These are phyloP conservation scores for Periconia sp. DNA, from an alignment of 2,329 filamentous ascomycete species.

Conservation along the genomic window DNA sequence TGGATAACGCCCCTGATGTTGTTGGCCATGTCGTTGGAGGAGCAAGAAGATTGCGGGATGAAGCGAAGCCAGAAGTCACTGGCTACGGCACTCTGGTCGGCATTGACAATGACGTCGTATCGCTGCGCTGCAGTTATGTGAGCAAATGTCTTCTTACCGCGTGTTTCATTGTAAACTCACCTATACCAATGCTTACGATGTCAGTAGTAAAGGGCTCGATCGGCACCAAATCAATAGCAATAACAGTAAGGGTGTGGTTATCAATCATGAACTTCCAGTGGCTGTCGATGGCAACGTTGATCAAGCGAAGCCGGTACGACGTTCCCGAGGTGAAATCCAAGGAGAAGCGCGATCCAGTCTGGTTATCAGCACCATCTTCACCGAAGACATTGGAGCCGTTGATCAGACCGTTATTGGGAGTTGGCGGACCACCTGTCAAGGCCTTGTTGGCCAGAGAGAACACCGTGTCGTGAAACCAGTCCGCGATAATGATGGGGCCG, in stretches of 20 bases:
- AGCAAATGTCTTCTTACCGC: background rate
- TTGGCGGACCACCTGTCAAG: constrained; percentile 22
- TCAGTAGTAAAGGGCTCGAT: constrained; percentile 32
- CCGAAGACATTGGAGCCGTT: constrained; percentile 43
- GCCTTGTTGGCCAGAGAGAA: constrained; percentile 16
- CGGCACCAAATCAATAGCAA: constrained; percentile 44
- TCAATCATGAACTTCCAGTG: constrained; percentile 44
- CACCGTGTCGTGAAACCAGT: constrained; percentile 32
- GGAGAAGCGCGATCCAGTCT: constrained; percentile 28
- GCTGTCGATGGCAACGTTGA: constrained; percentile 42
- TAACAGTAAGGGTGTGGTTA: constrained; percentile 42
- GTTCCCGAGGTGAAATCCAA: constrained; percentile 38
- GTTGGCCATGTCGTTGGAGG: constrained; percentile 21
- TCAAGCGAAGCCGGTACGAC: constrained; percentile 41
- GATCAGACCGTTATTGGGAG: constrained; percentile 43
- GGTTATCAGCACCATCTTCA: constrained; percentile 8
- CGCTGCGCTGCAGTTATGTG: constrained; percentile 5
- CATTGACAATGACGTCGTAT: constrained; percentile 8
- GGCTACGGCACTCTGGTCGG: background rate
- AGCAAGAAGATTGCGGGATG: constrained; percentile 39
- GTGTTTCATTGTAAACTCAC: background rate
- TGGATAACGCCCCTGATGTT: constrained; percentile 38
- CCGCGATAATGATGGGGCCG: constrained; percentile 34
- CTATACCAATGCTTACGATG: constrained; percentile 2
- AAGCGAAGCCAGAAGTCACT: constrained; percentile 25